A percentile compares a stretch with the other conserved stretches of the same genome.
Conservation (phyloP, 768 basidiomycete species). For the Sporobolomyces roseus region DNA sequence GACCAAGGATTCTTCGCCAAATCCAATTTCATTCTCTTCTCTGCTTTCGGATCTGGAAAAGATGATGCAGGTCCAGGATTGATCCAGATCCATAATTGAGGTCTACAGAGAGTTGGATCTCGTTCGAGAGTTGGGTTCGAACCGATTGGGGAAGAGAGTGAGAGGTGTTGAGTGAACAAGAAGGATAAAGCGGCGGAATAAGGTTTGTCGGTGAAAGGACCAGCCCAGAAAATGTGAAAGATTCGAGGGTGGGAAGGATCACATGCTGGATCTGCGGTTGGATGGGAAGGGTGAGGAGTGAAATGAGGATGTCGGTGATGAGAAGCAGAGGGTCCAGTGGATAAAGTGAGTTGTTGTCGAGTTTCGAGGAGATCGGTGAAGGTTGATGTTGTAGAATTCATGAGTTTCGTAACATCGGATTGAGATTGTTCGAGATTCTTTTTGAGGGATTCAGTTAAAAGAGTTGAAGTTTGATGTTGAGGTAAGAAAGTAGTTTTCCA, state of each 20-base stretch:
- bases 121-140: slow-evolving; percentile 46
- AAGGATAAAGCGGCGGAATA: slow-evolving; percentile 92
- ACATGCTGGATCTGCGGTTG: slow-evolving; percentile 66
- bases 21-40: slow-evolving; percentile 74
- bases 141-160: slow-evolving; percentile 52
- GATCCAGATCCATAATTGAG: slow-evolving; percentile 97
- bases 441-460: not conserved
- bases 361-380: slow-evolving; percentile 25
- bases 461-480: slow-evolving; percentile 50
- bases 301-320: slow-evolving; percentile 51
- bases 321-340: slow-evolving; percentile 49
- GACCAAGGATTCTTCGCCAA: slow-evolving; percentile 84
- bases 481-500: slow-evolving; percentile 85
- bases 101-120: slow-evolving; percentile 63
- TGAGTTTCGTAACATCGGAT: slow-evolving; percentile 16
- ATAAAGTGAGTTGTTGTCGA: slow-evolving; percentile 22
- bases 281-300: slow-evolving; percentile 45
- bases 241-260: slow-evolving; percentile 78
- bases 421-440: slow-evolving; percentile 18
- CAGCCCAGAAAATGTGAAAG: slow-evolving; percentile 99
- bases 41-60: slow-evolving; percentile 75
- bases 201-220: slow-evolving; percentile 96
- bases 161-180: slow-evolving; percentile 91
- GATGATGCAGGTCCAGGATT: slow-evolving; percentile 94
- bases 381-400: slow-evolving; percentile 16